These are phyloP conservation scores for Infundibulicybe gibba DNA, from an alignment of 768 basidiomycete genomes.

Conservation along the genomic window DNA sequence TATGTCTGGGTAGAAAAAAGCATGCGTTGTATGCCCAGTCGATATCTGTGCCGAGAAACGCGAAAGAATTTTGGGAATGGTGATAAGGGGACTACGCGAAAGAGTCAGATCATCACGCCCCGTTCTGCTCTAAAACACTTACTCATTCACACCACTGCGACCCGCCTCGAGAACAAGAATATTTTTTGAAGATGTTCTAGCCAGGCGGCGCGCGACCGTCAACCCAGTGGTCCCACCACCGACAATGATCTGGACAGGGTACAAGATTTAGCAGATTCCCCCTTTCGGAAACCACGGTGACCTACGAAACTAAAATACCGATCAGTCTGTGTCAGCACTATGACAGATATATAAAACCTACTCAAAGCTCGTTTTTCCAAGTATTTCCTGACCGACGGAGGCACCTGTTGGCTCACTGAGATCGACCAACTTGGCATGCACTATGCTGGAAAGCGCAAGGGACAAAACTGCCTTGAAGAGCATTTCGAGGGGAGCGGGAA, in stretches of 20 bases:
- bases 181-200: slow-evolving; percentile 16
- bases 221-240: slow-evolving; percentile 32
- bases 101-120: neutral
- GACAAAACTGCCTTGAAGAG: slow-evolving; percentile 6
- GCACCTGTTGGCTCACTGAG: slow-evolving; percentile 1
- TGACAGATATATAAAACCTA: neutral
- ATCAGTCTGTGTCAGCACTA: neutral
- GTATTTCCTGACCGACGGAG: neutral
- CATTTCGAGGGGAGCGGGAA: neutral
- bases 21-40: slow-evolving; percentile 22
- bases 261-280: no score
- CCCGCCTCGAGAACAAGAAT: slow-evolving; percentile 30
- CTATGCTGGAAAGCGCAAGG: slow-evolving; percentile 7
- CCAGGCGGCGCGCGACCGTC: slow-evolving; percentile 25
- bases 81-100: slow-evolving; percentile 16
- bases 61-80: slow-evolving; percentile 23
- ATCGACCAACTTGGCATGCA: slow-evolving; percentile 4
- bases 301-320: slow-evolving; percentile 10
- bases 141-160: slow-evolving; percentile 21
- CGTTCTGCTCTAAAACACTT: neutral
- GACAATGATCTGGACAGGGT: slow-evolving; percentile 17
- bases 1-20: neutral
- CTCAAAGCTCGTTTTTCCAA: slow-evolving; percentile 7
- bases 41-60: slow-evolving; percentile 20
- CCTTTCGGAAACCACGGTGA: neutral